phyloP scores from a whole-genome alignment of 169 alveolate genomes.

The Cryptosporidium andersoni region DNA sequence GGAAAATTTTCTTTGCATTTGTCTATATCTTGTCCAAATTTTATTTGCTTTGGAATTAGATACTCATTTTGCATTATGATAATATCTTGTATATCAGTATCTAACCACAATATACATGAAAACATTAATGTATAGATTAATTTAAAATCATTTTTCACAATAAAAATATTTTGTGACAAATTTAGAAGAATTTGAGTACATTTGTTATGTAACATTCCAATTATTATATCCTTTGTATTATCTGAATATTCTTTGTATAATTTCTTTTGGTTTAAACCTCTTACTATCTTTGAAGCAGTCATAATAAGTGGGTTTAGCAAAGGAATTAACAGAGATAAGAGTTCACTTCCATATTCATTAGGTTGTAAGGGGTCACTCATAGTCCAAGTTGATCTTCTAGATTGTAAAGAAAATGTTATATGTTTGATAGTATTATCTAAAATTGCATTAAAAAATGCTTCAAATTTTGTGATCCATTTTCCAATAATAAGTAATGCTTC shows the following conservation, averaged over 20 bases:
- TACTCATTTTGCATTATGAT: not conserved
- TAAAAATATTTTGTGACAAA: constrained; percentile 34
- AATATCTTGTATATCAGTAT: constrained; percentile 21
- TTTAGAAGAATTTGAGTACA: constrained; percentile 31
- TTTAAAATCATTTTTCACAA: not conserved
- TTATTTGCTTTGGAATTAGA: not conserved
- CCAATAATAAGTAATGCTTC: constrained; percentile 37
- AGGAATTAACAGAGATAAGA: constrained; percentile 31
- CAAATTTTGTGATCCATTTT: constrained; percentile 34
- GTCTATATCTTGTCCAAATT: not conserved
- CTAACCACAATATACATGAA: constrained; percentile 50
- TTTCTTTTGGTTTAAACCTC: not conserved
- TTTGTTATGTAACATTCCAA: constrained; percentile 34
- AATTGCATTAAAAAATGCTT: constrained; percentile 29
- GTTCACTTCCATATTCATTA: constrained; percentile 3
- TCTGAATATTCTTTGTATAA: not conserved
- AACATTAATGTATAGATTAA: constrained; percentile 2
- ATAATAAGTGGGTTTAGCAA: constrained; percentile 2
- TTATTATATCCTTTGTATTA: constrained; percentile 1
- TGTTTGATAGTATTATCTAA: constrained; percentile 37
- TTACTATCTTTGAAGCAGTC: not conserved
- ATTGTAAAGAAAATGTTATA: constrained; percentile 32
- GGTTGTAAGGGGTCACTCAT: not conserved
- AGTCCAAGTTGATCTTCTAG: constrained; percentile 19
- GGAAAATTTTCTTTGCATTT: not conserved